Evolutionary conservation across 78 protist species (phyloP).

Genomic region (Neovahlkampfia damariscottae): DNA sequence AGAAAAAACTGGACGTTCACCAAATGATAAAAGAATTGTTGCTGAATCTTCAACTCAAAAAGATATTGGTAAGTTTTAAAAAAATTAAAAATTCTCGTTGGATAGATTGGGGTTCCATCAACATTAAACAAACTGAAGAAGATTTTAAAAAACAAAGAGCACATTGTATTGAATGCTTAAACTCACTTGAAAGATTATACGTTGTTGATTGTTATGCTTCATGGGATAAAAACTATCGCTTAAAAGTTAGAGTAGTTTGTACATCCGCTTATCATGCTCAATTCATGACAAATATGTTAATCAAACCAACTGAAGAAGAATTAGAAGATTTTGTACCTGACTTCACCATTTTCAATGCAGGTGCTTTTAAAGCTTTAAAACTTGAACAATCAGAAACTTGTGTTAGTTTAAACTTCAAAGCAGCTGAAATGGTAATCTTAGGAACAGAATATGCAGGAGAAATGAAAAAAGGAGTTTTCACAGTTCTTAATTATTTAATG

Average conservation of each 20-base stretch:
- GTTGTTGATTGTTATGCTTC: constrained; percentile 83
- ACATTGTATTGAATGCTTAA: constrained; percentile 64
- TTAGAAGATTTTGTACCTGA: constrained; percentile 64
- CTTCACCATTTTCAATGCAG: constrained; percentile 80
- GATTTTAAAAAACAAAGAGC: constrained; percentile 68
- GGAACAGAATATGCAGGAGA: constrained; percentile 93
- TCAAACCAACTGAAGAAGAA: constrained; percentile 67
- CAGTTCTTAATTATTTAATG: constrained; percentile 79
- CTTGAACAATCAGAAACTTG: constrained; percentile 52
- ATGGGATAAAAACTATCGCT: constrained; percentile 59
- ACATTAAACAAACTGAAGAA: constrained; percentile 45
- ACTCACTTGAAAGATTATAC: constrained; percentile 61
- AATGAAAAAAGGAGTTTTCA: constrained; percentile 92
- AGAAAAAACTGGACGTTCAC: constrained; percentile 72
- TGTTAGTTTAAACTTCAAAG: constrained; percentile 53
- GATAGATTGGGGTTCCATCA: constrained; percentile 79
- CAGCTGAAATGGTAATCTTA: constrained; percentile 67
- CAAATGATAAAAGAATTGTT: constrained; percentile 74
- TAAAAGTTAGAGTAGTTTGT: constrained; percentile 72
- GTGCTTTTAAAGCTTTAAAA: constrained; percentile 73
- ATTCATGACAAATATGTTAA: constrained; percentile 85
- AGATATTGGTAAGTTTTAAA: constrained; percentile 78
- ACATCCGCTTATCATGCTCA: constrained; percentile 81
- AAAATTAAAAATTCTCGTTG: constrained; percentile 56
- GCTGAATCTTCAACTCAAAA: constrained; percentile 24